Percentiles rank a stretch among this genome's conserved stretches.
Conservation (phyloP, 768 basidiomycete genomes). For the Trichaptum fuscoviolaceum region DNA sequence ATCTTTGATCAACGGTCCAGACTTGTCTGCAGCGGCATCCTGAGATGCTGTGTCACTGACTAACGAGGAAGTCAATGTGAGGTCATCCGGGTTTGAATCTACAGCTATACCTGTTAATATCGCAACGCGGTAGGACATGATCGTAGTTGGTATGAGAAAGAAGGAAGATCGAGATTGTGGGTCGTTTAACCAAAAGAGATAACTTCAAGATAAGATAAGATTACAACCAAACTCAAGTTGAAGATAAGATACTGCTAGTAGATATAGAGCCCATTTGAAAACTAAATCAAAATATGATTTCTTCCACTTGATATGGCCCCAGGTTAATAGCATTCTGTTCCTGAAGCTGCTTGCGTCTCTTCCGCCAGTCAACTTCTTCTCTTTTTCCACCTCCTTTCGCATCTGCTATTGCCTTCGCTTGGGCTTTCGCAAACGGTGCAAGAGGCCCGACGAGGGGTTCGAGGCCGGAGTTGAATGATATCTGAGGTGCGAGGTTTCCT, state of each 20-base stretch:
- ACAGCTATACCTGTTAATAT: neutral
- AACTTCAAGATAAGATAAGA: neutral
- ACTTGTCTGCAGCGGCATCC: slow-evolving; percentile 49
- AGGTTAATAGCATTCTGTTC: slow-evolving; percentile 49
- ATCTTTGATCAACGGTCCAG: slow-evolving; percentile 57
- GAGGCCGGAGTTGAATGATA: slow-evolving; percentile 41
- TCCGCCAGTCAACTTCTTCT: slow-evolving; percentile 25
- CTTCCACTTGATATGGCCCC: slow-evolving; percentile 69
- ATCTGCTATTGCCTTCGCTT: slow-evolving; percentile 43
- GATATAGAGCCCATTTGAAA: neutral
- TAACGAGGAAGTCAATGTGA: slow-evolving; percentile 19
- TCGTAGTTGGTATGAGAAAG: neutral
- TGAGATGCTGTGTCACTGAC: slow-evolving; percentile 69
- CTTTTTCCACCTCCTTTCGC: slow-evolving; percentile 28
- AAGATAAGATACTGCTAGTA: neutral
- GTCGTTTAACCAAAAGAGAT: neutral
- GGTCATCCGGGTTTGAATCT: neutral
- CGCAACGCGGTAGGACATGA: neutral
- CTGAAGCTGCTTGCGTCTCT: slow-evolving; percentile 43
- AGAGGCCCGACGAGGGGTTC: slow-evolving; percentile 57
- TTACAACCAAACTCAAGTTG: neutral
- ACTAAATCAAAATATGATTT: slow-evolving; percentile 46
- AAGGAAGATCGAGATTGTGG: neutral
- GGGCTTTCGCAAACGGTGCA: slow-evolving; percentile 56
- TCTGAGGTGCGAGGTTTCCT: slow-evolving; percentile 49